Evolutionary conservation across 208 protist species (phyloP).

Genomic region (Trypanosoma cruzi): DNA sequence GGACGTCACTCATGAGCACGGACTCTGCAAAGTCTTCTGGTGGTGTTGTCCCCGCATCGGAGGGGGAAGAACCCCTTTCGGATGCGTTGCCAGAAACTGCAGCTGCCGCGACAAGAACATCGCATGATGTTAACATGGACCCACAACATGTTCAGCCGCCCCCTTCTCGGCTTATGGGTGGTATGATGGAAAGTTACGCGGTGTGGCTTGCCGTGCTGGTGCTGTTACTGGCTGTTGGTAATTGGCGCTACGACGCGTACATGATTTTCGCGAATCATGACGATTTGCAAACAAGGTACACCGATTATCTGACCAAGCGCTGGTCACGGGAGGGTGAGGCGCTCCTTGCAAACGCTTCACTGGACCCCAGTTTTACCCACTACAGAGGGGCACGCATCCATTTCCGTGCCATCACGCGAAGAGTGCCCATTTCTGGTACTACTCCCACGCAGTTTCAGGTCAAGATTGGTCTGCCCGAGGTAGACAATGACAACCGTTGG

Average conservation of each 20-base stretch:
- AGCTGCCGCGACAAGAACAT: not conserved
- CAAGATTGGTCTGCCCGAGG: constrained; percentile 21
- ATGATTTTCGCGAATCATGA: not conserved
- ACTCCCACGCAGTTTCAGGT: constrained; percentile 4
- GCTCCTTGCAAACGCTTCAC: constrained; percentile 22
- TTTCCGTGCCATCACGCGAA: constrained; percentile 37
- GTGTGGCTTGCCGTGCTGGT: not conserved
- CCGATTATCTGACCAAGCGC: constrained; percentile 2
- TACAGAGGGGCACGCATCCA: constrained; percentile 34
- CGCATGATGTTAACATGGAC: not conserved
- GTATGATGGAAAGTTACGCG: not conserved
- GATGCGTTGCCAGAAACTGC: too few species aligned
- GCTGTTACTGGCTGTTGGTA: constrained; percentile 8
- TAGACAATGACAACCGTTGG: constrained; percentile 21
- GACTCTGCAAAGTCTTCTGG: too few species aligned
- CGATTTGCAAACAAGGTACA: not conserved
- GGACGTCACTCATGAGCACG: too few species aligned
- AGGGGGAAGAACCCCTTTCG: not conserved
- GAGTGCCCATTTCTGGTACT: constrained; percentile 15
- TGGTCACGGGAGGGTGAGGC: constrained; percentile 24
- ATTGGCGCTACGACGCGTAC: constrained; percentile 5
- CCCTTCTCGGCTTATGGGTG: too few species aligned
- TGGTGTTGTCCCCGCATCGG: too few species aligned
- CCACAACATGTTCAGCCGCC: too few species aligned
- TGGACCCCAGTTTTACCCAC: constrained; percentile 34